phyloP scores from a whole-genome alignment of 2,329 filamentous ascomycete genomes.

The Cylindrodendrum hubeiense region DNA sequence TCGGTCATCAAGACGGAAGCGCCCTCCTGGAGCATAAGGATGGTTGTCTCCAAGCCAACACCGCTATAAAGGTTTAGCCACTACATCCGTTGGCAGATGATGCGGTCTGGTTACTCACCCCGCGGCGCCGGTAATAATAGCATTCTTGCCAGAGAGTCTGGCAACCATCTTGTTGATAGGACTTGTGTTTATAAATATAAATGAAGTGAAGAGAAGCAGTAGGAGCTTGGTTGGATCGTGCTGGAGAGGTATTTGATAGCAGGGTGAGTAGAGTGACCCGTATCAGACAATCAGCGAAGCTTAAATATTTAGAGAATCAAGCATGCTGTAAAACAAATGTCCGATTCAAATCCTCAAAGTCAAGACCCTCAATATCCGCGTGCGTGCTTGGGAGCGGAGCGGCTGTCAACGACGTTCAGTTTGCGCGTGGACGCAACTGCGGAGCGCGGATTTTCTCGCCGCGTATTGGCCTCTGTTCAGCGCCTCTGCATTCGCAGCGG shows the following conservation, averaged over 20 bases:
- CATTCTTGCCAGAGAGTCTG: constrained; percentile 69
- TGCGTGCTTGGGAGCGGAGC: not conserved
- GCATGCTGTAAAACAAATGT: not conserved
- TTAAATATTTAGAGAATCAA: not conserved
- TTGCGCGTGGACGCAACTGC: not conserved
- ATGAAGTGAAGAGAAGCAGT: not conserved
- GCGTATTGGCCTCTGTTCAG: not conserved
- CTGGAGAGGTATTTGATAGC: not conserved
- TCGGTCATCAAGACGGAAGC: constrained; percentile 87
- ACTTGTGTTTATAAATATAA: not conserved
- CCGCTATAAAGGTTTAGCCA: constrained; percentile 65
- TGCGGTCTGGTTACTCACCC: constrained; percentile 70
- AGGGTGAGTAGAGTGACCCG: not conserved
- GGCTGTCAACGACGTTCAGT: not conserved
- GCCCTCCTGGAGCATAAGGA: constrained; percentile 88
- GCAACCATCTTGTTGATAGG: constrained; percentile 45
- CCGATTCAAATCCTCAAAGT: no score
- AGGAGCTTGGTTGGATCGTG: not conserved
- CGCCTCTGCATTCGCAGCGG: not conserved
- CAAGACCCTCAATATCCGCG: no score
- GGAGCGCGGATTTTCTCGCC: constrained; percentile 27
- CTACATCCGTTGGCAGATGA: not conserved
- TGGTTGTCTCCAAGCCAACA: constrained; percentile 89
- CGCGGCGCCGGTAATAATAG: constrained; percentile 84
- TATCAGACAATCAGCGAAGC: not conserved